Base-by-base conservation (phyloP, 164 flowering plant genomes). In the Macadamia tetraphylla region DNA sequence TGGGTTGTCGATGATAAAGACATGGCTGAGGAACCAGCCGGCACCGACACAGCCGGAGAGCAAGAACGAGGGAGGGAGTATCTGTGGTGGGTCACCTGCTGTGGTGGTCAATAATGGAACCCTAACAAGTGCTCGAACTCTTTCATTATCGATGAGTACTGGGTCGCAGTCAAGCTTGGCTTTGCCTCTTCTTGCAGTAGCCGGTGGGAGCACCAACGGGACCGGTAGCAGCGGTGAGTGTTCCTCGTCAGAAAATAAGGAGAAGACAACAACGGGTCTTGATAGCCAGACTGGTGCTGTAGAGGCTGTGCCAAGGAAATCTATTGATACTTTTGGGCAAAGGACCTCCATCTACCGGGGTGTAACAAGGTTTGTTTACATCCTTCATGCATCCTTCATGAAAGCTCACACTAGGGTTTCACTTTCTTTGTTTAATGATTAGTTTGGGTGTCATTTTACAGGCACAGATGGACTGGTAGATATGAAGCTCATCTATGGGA, bases 401-500 rank as follows among this genome's bases (percentile, higher is more conserved):
- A 3, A 68, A 35, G 14, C 6, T 18, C 32, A 43, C 14, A 29
- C 23, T 46, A 29, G 23, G 10, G 31, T 53, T 44, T 68, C 23
- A 23, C 23, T 23, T 23, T 23, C 23, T 23, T 23, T 23, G 23
- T 60, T n/a, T 56, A 1, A 11, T 63, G 29, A 18, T n/a, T 51
- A 1, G 9, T 51, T 31, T 63, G 60, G 60, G 23, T 62, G 58
- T 63, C 57, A 9, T 9, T 32, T 14, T 55, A 66, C 80, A 94
- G 97, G 74, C 98, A 94, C 76, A 86, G 98, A 74, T 93, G 98
- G 98, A 93, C 98, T 1, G 97, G 97, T 6, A 86, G 97, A 82
- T 93, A 89, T 76, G 98, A 93, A 71, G 98, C 98, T 46, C 98
- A 93, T 88, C 74, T 93, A 8, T 91, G 98, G 98, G 98, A 93